Conservation (phyloP, 1,139 yeast genomes). For the Pichia sp. region DNA sequence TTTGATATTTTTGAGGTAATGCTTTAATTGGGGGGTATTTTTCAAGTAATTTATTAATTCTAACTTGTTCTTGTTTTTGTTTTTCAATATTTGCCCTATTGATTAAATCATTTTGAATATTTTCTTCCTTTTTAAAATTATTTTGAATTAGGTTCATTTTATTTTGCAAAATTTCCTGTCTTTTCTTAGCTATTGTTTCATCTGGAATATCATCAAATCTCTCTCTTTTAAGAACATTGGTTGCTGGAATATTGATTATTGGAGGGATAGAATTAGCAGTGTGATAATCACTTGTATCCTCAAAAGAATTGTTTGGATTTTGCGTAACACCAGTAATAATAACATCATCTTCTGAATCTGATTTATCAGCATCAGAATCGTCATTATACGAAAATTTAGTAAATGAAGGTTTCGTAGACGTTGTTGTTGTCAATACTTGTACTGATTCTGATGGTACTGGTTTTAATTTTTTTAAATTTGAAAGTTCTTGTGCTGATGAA, state of each 20-base stretch:
- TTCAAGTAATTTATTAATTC: constrained; percentile 8
- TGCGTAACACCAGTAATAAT: constrained; percentile 12
- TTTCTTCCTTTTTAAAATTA: constrained; percentile 4
- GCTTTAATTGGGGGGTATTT: constrained; percentile 11
- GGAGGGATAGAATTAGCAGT: no score
- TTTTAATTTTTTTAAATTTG: not conserved
- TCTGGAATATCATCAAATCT: not conserved
- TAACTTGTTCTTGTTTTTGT: constrained; percentile 1
- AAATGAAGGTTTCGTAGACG: not conserved
- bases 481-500: not conserved
- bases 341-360: constrained; percentile 15
- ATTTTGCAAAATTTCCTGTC: constrained; percentile 8
- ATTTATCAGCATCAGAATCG: constrained; percentile 10
- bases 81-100: not conserved
- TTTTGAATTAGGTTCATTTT: constrained; percentile 1
- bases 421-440: no score
- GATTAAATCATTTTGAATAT: not conserved
- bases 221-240: not conserved
- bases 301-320: not conserved
- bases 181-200: not conserved
- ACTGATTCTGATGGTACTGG: no score
- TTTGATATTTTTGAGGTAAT: constrained; percentile 16
- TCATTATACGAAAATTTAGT: constrained; percentile 12
- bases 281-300: not conserved
- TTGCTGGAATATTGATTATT: not conserved